These are phyloP conservation scores for Nicotiana rustica DNA, from an alignment of 305 asterid species.

Conservation along the genomic window DNA sequence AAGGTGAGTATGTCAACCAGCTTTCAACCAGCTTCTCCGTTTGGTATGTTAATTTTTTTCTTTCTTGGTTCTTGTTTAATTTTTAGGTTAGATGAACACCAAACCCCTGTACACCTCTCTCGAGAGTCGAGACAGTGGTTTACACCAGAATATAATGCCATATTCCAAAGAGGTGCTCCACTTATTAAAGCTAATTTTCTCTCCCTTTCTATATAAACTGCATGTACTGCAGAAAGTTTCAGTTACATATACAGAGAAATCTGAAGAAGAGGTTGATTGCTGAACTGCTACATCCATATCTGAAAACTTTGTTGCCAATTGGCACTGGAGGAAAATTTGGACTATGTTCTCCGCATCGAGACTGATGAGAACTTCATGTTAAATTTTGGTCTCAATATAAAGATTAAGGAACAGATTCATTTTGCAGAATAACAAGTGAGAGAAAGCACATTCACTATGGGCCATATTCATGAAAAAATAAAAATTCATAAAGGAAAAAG, in stretches of 20 bases:
- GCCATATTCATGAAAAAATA: not conserved
- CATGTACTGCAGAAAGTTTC: not conserved
- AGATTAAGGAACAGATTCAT: not conserved
- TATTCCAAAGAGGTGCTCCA: not conserved
- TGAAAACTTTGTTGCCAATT: not conserved
- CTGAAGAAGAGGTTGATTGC: not conserved
- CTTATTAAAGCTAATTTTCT: not conserved
- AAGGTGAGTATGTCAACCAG: not conserved
- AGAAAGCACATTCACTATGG: not conserved
- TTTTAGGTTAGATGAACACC: not conserved
- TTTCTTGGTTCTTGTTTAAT: not conserved
- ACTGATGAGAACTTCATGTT: not conserved
- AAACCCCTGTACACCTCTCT: not conserved
- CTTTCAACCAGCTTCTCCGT: not conserved
- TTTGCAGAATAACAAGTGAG: not conserved
- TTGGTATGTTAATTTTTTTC: not conserved
- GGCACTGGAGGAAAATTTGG: not conserved
- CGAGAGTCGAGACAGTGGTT: not conserved
- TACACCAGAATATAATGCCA: not conserved
- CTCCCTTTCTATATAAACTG: not conserved
- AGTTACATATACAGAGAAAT: not conserved
- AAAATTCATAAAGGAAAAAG: not conserved
- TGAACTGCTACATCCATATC: not conserved
- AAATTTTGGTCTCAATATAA: not conserved
- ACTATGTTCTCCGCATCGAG: not conserved